Evolutionary conservation across 2,329 filamentous ascomycete genomes (phyloP).

Genomic region (Geosmithia putterillii): DNA sequence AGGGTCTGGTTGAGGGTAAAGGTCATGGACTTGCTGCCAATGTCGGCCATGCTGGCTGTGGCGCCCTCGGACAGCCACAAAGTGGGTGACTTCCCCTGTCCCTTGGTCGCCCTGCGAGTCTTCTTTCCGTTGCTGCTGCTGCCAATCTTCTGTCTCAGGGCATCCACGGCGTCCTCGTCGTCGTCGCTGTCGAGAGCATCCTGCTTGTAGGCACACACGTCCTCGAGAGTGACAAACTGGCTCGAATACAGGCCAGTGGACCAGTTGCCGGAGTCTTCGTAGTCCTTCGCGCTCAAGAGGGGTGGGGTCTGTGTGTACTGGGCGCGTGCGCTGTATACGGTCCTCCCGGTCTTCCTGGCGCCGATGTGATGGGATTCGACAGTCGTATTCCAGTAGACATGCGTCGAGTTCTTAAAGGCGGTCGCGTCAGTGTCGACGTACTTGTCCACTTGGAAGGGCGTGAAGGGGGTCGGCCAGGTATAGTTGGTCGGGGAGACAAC

Average conservation of each 20-base stretch:
- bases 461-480: background rate
- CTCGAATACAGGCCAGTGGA: conserved; percentile 1
- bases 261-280: background rate
- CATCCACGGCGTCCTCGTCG: background rate
- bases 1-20: conserved; percentile 4
- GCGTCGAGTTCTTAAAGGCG: conserved; percentile 1
- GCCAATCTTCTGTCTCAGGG: background rate
- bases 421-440: conserved; percentile 6
- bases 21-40: conserved; percentile 5
- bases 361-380: background rate
- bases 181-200: background rate
- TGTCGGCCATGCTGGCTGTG: conserved; percentile 4
- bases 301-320: conserved; percentile 3
- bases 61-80: conserved; percentile 6
- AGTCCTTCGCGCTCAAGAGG: background rate
- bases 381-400: conserved; percentile 6
- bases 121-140: background rate
- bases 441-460: background rate
- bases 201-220: conserved; percentile 5
- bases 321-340: conserved; percentile 4
- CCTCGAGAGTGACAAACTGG: conserved; percentile 7
- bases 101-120: background rate
- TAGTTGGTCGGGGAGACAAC: background rate
- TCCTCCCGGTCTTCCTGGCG: conserved; percentile 1
- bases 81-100: conserved; percentile 5